phyloP scores from a whole-genome alignment of 306 rosid genomes.

The Fragaria nilgerrensis region DNA sequence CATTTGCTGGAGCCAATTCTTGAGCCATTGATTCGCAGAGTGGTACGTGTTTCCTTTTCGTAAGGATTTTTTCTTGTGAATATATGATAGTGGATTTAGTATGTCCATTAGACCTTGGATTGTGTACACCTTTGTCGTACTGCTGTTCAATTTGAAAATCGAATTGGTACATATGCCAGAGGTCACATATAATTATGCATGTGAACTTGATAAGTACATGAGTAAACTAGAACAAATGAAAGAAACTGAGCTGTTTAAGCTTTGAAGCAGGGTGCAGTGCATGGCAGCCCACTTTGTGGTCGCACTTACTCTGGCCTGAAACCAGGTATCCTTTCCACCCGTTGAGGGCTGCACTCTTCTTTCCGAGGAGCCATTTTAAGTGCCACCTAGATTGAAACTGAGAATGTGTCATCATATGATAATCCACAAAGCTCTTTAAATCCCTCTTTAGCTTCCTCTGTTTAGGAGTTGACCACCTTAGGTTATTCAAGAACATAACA shows the following conservation, averaged over 20 bases:
- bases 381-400: slow-evolving; percentile 16
- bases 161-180: slow-evolving; percentile 11
- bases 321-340: slow-evolving; percentile 29
- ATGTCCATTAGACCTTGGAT: slow-evolving; percentile 10
- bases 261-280: slow-evolving; percentile 33
- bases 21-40: slow-evolving; percentile 83
- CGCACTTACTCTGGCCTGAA: slow-evolving; percentile 34
- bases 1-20: slow-evolving; percentile 69
- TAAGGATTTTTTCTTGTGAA: background rate
- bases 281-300: slow-evolving; percentile 36
- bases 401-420: background rate
- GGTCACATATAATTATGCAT: background rate
- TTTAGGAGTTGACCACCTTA: background rate
- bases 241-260: slow-evolving; percentile 24
- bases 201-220: slow-evolving; percentile 17
- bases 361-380: slow-evolving; percentile 23
- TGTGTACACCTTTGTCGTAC: slow-evolving; percentile 9
- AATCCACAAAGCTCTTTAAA: background rate
- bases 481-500: background rate
- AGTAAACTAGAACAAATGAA: background rate
- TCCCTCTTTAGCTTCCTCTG: background rate
- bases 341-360: slow-evolving; percentile 27
- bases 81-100: background rate
- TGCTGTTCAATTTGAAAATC: slow-evolving; percentile 11
- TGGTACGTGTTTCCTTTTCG: slow-evolving; percentile 47